A percentile compares a stretch with the other conserved stretches of the same genome.
Evolutionary conservation across 2,329 filamentous ascomycete species (phyloP).

Genomic region (Gnomoniopsis sp.): DNA sequence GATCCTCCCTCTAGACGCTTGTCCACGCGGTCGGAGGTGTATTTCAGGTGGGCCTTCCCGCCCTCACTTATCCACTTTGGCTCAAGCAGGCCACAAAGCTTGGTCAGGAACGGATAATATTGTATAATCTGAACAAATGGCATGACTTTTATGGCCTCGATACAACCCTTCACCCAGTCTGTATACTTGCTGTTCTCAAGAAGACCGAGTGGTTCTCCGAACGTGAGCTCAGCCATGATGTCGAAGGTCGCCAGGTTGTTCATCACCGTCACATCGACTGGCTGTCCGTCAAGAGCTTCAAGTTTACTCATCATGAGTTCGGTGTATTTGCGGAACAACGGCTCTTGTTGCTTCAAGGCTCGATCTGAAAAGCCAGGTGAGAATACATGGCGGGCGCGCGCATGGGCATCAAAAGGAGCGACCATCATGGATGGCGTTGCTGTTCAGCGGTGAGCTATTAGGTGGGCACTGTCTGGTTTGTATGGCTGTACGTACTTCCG

Average conservation of each 20-base stretch:
- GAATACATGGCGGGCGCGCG: slow-evolving; percentile 21
- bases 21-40: slow-evolving; percentile 7
- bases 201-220: slow-evolving; percentile 38
- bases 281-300: slow-evolving; percentile 5
- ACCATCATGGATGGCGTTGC: background rate
- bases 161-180: slow-evolving; percentile 27
- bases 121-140: slow-evolving; percentile 8
- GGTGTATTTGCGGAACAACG: slow-evolving; percentile 19
- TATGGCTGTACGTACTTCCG: background rate
- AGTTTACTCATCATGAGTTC: slow-evolving; percentile 20
- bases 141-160: slow-evolving; percentile 19
- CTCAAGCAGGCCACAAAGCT: background rate
- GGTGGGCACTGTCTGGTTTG: background rate
- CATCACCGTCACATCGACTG: slow-evolving; percentile 21
- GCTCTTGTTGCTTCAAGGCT: slow-evolving; percentile 23
- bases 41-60: background rate
- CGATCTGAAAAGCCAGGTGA: slow-evolving; percentile 25
- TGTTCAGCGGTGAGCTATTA: background rate
- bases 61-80: background rate
- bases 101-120: background rate
- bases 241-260: slow-evolving; percentile 31
- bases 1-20: background rate
- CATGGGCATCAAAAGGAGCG: slow-evolving; percentile 19
- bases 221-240: slow-evolving; percentile 39
- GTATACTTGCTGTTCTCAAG: slow-evolving; percentile 26